Evolutionary conservation across 2,329 filamentous ascomycete genomes (phyloP).

Genomic region (Botrytis elliptica): DNA sequence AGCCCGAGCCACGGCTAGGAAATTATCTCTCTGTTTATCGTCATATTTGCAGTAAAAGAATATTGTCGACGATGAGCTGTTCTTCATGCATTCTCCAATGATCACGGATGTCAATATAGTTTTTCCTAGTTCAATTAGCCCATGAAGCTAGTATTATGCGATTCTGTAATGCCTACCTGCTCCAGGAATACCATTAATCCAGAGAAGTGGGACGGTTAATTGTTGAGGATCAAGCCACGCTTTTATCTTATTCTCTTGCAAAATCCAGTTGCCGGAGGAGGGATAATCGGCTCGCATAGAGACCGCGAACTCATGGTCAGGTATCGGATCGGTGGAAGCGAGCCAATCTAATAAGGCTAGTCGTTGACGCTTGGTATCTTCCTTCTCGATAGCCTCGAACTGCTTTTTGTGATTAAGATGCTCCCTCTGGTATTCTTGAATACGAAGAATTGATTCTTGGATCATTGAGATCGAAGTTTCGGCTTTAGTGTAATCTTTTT

Average conservation of each 20-base stretch:
- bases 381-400: slow-evolving; percentile 26
- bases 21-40: slow-evolving; percentile 38
- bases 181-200: slow-evolving; percentile 44
- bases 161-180: slow-evolving; percentile 38
- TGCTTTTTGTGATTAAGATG: slow-evolving; percentile 30
- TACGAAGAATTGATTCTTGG: slow-evolving; percentile 32
- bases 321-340: slow-evolving; percentile 20
- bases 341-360: slow-evolving; percentile 30
- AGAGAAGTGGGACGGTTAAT: slow-evolving; percentile 37
- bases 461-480: not conserved
- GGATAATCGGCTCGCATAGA: slow-evolving; percentile 4
- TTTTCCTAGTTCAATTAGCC: slow-evolving; percentile 37
- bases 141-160: not conserved
- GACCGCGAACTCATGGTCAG: not conserved
- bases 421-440: slow-evolving; percentile 19
- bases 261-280: slow-evolving; percentile 38
- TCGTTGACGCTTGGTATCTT: slow-evolving; percentile 26
- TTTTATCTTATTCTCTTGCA: slow-evolving; percentile 31
- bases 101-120: slow-evolving; percentile 43
- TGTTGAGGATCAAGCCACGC: slow-evolving; percentile 24
- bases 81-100: slow-evolving; percentile 37
- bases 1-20: slow-evolving; percentile 38
- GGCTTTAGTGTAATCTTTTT: not conserved
- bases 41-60: slow-evolving; percentile 45
- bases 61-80: slow-evolving; percentile 26